Base-by-base conservation (phyloP, 1,284 basidiomycete species). In the Takashimella koratensis region DNA sequence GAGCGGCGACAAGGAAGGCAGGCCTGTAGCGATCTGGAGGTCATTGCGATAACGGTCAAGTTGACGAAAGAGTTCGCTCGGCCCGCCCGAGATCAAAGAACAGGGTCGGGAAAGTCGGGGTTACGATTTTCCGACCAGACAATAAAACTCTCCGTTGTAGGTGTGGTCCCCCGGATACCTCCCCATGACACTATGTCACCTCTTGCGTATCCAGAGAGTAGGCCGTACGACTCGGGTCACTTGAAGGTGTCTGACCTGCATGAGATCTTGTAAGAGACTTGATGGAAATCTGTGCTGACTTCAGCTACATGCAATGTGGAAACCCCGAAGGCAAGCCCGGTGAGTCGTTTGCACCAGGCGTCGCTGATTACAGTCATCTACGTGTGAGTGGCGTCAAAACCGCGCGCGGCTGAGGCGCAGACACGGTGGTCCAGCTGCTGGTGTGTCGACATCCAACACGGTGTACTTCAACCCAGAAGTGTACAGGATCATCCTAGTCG, bases 381-480 rank as follows among this genome's bases (percentile, higher is more conserved):
- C 70, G 74, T 93, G 40, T 56, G 44, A 49, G 48, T 48, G 21
- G n/a, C n/a, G n/a, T n/a, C 11, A n/a, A n/a, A n/a, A n/a, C n/a
- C 23, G 23, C 25, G 6, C 20, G n/a, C 43, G 5, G 21, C 43
- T 41, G 43, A 53, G 41, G 6, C 3, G n/a, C 30, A 61, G 61
- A 3, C 63, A 67, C 56, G 65, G 65, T 16, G 64, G 65, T 11
- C 70, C 70, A 13, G 71, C 68, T 26, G 66, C 66, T 44, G 60
- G 60, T 21, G 64, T 56, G 19, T 52, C 42, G 10, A n/a, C 78
- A 2, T 78, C 79, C 51, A 88, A 93, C 75, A 81, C 87, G 51
- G 77, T 78, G 12, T 91, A 86, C 78, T 94, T 93, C 76, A 84
- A 93, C 68, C 90, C 90, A 0, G 71, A 79, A 22, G 87, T 87